Evolutionary conservation across 352 stramenopile species (phyloP), one percentile per base, ranked within the genome.

Genomic region (Phytophthora colocasiae): DNA sequence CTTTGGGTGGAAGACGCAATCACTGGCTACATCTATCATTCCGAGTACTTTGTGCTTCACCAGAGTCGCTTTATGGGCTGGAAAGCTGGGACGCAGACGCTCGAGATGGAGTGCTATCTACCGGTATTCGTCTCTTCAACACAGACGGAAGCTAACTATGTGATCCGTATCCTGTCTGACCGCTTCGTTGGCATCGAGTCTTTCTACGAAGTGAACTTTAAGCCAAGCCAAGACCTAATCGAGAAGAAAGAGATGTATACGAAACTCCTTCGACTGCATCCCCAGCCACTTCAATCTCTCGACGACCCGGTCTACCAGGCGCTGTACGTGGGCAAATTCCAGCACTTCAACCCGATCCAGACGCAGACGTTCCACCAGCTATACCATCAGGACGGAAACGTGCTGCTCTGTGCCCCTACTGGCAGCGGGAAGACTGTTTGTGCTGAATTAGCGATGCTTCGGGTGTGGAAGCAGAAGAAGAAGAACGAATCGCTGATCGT

Each of bases 351-450:
- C 63, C 85, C 87, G 38, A 98, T 99, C 61, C 98, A 99, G 81
- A 99, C 97, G 36, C 98, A 99, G 61, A 67, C 98, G 5, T 99
- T 99, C 75, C 92, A 99, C 62, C 78, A 98, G 41, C 77, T 99
- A 0, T 99, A 99, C 71, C 96, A 99, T 59, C 97, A 97, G 11
- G 89, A 99, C 60, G 87, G 86, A 24, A 98, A 98, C 39, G 85
- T 99, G 2, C 77, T 99, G 24, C 73, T 99, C 4, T 98, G 98
- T 15, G 97, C 97, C 9, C 98, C 98, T 0, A 99, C 96, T 8
- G 97, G 97, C 6, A 97, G 87, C 51, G 97, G 97, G 1, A 99
- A 99, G 75, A 99, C 98, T 1, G 84, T 98, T 27, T 92, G 98
- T 36, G 97, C 97, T 0, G 98, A 99, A 73, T 63, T 99, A 52